Conservation (phyloP, 805 yeast species). For the Phaffomyces opuntiae region DNA sequence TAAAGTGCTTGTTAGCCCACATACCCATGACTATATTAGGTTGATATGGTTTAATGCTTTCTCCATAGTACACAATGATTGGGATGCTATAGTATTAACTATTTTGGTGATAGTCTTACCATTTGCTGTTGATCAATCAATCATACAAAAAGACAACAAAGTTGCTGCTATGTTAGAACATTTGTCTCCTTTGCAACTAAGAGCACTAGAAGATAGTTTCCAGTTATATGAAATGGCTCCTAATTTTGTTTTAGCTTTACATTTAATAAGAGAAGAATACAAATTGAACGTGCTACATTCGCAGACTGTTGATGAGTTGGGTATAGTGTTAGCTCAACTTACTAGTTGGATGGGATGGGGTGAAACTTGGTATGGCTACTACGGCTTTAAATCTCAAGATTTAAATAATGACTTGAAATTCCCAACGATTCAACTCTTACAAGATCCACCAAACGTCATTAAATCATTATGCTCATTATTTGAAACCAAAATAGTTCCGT, state of each 20-base stretch:
- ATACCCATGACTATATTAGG: constrained; percentile 51
- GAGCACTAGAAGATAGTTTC: constrained; percentile 23
- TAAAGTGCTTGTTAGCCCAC: constrained; percentile 49
- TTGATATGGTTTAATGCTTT: constrained; percentile 55
- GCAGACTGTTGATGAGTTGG: constrained; percentile 33
- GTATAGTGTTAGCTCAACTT: constrained; percentile 51
- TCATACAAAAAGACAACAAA: constrained; percentile 8
- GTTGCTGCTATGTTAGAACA: constrained; percentile 8
- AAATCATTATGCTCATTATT: constrained; percentile 48
- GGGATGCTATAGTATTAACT: constrained; percentile 52
- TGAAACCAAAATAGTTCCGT: constrained; percentile 39
- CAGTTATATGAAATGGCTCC: constrained; percentile 50
- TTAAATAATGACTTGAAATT: constrained; percentile 37
- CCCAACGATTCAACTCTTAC: constrained; percentile 28
- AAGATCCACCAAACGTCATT: constrained; percentile 54
- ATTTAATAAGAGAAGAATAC: constrained; percentile 70
- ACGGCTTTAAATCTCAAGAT: constrained; percentile 29
- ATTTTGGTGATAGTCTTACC: constrained; percentile 46
- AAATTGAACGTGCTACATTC: constrained; percentile 45
- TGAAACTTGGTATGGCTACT: constrained; percentile 52
- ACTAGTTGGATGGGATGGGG: constrained; percentile 73
- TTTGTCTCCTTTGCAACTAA: constrained; percentile 12
- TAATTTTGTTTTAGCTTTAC: constrained; percentile 60
- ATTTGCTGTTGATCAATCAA: constrained; percentile 25
- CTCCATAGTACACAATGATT: constrained; percentile 40